Base-by-base conservation (phyloP, 2,329 filamentous ascomycete genomes). In the Thelonectria olida region DNA sequence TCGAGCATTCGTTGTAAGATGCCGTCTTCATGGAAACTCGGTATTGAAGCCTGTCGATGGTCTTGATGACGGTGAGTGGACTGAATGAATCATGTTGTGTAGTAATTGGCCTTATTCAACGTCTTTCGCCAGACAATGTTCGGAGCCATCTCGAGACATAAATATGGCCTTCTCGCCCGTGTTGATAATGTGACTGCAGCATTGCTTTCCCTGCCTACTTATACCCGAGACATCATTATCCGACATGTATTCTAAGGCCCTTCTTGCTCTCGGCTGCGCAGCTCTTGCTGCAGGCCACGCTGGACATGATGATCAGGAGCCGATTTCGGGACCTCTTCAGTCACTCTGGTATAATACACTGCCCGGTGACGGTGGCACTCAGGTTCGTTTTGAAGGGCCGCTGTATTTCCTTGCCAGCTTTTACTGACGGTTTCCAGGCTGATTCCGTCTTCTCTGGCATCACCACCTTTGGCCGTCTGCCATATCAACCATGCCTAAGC, bases 391-490 rank as follows among this genome's bases (percentile, higher is more conserved):
- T n/a, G n/a, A n/a, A n/a, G n/a, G n/a, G n/a, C n/a, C n/a, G n/a
- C n/a, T n/a, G n/a, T n/a, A n/a, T n/a, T n/a, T n/a, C n/a, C n/a
- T n/a, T n/a, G n/a, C n/a, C n/a, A n/a, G n/a, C n/a, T n/a, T n/a
- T n/a, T n/a, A n/a, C n/a, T n/a, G n/a, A n/a, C n/a, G n/a, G n/a
- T n/a, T n/a, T 31, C 0, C 1, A 94, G 90, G 92, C 92, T 61
- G 92, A 96, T 75, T 93, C 92, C 1, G 92, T 96, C 59, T 96
- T 96, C 79, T 95, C 91, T 1, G 92, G 92, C 25, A 96, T 96
- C 72, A 91, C 90, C 1, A 96, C 92, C 7, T 96, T 96, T 73
- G 92, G 92, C 10, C 88, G 92, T 51, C 80, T 96, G 41, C 88
- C 89, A 6, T 96, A 96, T 78, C 86, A 85, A 59, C 91, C 91